Base-by-base conservation (phyloP, 2,329 filamentous ascomycete genomes). In the Conoideocrella luteorostrata region DNA sequence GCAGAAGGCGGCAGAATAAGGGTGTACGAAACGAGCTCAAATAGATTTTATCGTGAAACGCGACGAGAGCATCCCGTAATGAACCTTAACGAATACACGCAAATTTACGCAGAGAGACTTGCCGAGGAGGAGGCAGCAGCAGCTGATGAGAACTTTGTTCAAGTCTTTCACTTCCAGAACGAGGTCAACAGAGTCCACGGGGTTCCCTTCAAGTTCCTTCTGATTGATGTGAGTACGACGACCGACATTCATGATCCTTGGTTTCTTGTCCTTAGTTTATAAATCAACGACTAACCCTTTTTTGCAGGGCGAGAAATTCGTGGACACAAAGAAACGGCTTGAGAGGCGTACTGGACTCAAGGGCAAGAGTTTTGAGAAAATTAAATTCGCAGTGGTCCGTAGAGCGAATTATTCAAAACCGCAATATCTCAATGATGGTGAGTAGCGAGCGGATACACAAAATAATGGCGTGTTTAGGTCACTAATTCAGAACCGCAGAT, bases 291-390 rank as follows among this genome's bases (percentile, higher is more conserved):
- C n/a, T n/a, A n/a, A n/a, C n/a, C n/a, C n/a, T n/a, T n/a, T 26
- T 17, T 13, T 3, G 4, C 41, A 91, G 80, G 86, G 82, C 43
- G 93, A 98, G 63, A 73, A 75, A 30, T 97, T 98, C 66, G 82
- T 80, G 46, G 88, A 97, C 26, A 96, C 90, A 34, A 96, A 91
- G 70, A 88, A 95, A 67, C 82, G 93, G n/a, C 72, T 98, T 4
- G 90, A 93, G 54, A 91, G 90, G 64, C 78, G 91, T 47, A 95
- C 88, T 1, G 90, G 90, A 21, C 83, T 98, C 68, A 96, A 96
- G 67, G 94, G 93, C 64, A 98, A 98, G 73, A 88, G 88, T 52
- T 90, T 98, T 54, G 91, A 98, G 65, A 97, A 97, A 74, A 93
- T 98, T 65, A 96, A 94, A 66, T 96, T 98, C 70, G 86, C 89